These are phyloP conservation scores for Xylariaceae sp. DNA, from an alignment of 2,329 filamentous ascomycete genomes.

Conservation along the genomic window DNA sequence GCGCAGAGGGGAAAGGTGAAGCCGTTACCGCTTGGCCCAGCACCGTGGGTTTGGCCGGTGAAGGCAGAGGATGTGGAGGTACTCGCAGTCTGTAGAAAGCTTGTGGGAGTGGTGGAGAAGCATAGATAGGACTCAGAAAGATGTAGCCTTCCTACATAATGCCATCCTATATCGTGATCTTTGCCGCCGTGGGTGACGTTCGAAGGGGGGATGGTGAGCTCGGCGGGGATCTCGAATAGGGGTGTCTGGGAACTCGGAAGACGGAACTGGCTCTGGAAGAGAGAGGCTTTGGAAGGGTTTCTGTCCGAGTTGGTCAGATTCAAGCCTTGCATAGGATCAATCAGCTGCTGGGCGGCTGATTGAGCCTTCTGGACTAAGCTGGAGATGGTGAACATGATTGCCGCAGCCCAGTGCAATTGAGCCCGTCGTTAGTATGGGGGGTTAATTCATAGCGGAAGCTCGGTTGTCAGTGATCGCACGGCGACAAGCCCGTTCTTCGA, in stretches of 20 bases:
- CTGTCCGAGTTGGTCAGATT: conserved; percentile 69
- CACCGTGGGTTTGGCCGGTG: conserved; percentile 88
- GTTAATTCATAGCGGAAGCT: conserved; percentile 32
- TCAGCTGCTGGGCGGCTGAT: conserved; percentile 70
- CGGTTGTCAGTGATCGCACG: neutral
- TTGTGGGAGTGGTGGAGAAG: conserved; percentile 90
- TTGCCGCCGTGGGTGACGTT: conserved; percentile 68
- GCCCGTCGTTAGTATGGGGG: conserved; percentile 23
- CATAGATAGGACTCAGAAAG: conserved; percentile 92
- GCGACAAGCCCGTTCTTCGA: conserved; percentile 1
- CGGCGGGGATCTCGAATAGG: conserved; percentile 92
- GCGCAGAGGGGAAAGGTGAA: conserved; percentile 92
- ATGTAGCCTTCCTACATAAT: conserved; percentile 89
- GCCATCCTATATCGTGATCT: conserved; percentile 69
- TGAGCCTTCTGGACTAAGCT: conserved; percentile 87
- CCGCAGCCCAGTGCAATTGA: conserved; percentile 26
- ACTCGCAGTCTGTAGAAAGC: conserved; percentile 77
- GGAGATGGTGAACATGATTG: conserved; percentile 58
- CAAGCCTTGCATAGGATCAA: conserved; percentile 79
- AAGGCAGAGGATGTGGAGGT: conserved; percentile 76
- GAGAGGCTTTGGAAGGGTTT: conserved; percentile 82
- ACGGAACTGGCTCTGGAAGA: conserved; percentile 96
- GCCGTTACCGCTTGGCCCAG: conserved; percentile 88
- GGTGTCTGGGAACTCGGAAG: conserved; percentile 89
- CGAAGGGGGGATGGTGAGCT: conserved; percentile 78